A percentile compares a stretch with the other conserved stretches of the same genome.
phyloP scores from a whole-genome alignment of 495 filamentous ascomycete genomes.

The Aspergillus ostianus region DNA sequence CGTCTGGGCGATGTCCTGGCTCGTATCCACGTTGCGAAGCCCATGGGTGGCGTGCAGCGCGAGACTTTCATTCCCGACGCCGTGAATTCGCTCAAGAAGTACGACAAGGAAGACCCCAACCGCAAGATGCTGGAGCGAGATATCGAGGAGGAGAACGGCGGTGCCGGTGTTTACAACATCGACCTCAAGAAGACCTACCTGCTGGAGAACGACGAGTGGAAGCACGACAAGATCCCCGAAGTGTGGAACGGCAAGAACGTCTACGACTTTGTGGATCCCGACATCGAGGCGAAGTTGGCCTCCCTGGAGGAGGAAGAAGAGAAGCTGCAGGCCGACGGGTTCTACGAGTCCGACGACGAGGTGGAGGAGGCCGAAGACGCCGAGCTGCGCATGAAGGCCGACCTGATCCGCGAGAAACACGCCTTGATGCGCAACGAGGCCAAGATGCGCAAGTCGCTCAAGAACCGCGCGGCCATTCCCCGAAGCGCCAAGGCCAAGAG shows the following conservation, averaged over 20 bases:
- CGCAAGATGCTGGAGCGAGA: conserved; percentile 78
- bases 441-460: conserved; percentile 87
- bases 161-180: conserved; percentile 92
- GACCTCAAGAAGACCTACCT: conserved; percentile 84
- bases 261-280: conserved; percentile 93
- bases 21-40: conserved; percentile 93
- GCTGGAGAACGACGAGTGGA: conserved; percentile 85
- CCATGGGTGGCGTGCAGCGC: conserved; percentile 71
- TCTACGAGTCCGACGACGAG: conserved; percentile 66
- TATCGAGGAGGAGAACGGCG: conserved; percentile 88
- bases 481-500: conserved; percentile 70
- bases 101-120: conserved; percentile 82
- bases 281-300: conserved; percentile 87
- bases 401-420: conserved; percentile 91
- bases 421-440: conserved; percentile 85
- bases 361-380: conserved; percentile 82
- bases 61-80: conserved; percentile 90
- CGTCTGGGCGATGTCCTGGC: conserved; percentile 84
- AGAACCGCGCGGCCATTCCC: conserved; percentile 92
- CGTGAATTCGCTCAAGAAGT: conserved; percentile 76
- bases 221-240: conserved; percentile 93
- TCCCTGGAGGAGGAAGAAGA: conserved; percentile 95
- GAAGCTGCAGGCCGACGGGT: conserved; percentile 78
- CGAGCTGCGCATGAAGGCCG: conserved; percentile 84
- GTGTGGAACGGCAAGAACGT: conserved; percentile 92